Evolutionary conservation across 148 eudicot species (phyloP), one percentile per base, ranked within the genome.

Genomic region (Camellia granthamiana): DNA sequence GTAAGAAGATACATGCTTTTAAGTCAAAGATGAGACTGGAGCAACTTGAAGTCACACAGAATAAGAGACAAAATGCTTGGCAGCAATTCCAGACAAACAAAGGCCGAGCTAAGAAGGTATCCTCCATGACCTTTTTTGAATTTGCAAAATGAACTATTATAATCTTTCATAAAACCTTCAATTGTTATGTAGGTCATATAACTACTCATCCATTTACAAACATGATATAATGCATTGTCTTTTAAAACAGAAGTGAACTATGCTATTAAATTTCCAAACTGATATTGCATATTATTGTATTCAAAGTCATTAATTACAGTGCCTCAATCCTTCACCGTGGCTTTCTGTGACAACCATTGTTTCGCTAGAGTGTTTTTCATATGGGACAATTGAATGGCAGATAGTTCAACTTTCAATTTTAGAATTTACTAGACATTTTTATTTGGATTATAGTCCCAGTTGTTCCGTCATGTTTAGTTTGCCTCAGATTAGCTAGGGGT

Each of bases 21-120:
- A 96, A 96, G 92, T 96, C 99, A 71, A 96, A 96, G 90, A 83
- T 90, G 87, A 90, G 99, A 62, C 74, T 84, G 75, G 99, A 96
- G 81, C 89, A 92, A 86, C 90, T 92, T 69, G 99, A 96, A 84
- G 93, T 96, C 61, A 81, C 95, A 61, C 99, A 96, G 80, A 93
- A 96, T 84, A 96, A 96, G 86, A 91, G 97, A 80, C 98, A 93
- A 78, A 96, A 96, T 86, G 94, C 99, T 12, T 96, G 99, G 99
- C 97, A 93, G 85, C 98, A 96, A 85, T 96, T 96, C 80, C 99
- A 96, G 85, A 93, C 86, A 18, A 87, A 94, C 30, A 96, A 96
- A 90, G 97, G 97, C 38, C 90, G 86, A 46, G 78, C 98, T 60
- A 96, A 96, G 84, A 96, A 96, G 99, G 99, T 96, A 80, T 72